phyloP scores from a whole-genome alignment of 305 asterid species.

The Solanum aculeatissimum region DNA sequence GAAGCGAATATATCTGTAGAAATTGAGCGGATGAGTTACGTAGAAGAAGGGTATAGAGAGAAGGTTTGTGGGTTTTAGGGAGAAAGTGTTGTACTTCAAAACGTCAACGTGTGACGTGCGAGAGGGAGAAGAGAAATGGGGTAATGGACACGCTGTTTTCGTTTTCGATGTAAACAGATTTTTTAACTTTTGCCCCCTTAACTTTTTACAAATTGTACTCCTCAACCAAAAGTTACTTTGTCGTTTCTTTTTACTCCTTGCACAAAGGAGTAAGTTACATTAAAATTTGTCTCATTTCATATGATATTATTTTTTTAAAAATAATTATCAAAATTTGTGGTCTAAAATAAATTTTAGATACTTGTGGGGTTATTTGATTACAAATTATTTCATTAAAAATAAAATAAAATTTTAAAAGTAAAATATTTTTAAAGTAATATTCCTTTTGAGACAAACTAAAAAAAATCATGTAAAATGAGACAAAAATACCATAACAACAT shows the following conservation, averaged over 20 bases:
- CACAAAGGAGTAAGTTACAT: not conserved
- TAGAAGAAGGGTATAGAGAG: not conserved
- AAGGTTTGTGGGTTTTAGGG: not conserved
- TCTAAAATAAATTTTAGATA: no score
- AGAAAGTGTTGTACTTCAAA: not conserved
- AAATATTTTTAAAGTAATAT: no score
- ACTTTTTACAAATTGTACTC: not conserved
- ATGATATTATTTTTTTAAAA: no score
- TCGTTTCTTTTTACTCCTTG: not conserved
- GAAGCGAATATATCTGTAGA: not conserved
- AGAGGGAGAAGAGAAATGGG: not conserved
- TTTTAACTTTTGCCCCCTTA: not conserved
- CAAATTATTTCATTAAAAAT: no score
- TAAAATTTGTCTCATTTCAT: no score
- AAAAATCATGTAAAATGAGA: no score
- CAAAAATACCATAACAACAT: no score
- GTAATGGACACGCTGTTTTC: not conserved
- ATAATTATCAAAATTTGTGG: no score
- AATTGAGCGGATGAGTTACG: not conserved
- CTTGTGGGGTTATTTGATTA: no score
- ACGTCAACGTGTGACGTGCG: not conserved
- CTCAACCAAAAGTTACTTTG: not conserved
- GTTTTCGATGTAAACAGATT: not conserved
- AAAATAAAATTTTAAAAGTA: no score
- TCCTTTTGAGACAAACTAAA: no score